Evolutionary conservation across 108 stramenopile genomes (phyloP).

Genomic region (Conticribra weissflogii): DNA sequence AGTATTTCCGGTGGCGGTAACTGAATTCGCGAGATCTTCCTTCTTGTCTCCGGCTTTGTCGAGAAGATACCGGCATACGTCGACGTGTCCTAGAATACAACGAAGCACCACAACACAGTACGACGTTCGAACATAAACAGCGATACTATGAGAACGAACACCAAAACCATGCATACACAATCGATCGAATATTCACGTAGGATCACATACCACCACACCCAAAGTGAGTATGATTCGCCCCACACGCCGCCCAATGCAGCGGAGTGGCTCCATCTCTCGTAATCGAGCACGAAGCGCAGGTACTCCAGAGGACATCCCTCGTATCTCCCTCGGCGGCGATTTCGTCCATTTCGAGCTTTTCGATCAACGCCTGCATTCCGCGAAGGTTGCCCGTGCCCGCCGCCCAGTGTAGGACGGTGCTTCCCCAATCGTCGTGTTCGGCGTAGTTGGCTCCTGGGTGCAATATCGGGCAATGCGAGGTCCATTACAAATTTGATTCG

Average conservation of each 20-base stretch:
- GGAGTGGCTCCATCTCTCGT: constrained; percentile 46
- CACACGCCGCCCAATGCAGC: constrained; percentile 50
- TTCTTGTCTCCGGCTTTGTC: constrained; percentile 13
- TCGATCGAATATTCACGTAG: neutral
- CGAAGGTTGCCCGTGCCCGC: constrained; percentile 31
- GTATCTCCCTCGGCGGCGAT: constrained; percentile 14
- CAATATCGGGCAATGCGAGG: constrained; percentile 20
- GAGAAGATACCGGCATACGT: constrained; percentile 17
- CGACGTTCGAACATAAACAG: too few species aligned
- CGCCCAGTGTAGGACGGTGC: constrained; percentile 35
- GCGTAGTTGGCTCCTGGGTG: constrained; percentile 40
- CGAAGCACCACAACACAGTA: too few species aligned
- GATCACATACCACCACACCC: constrained; percentile 11
- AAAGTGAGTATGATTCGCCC: constrained; percentile 20
- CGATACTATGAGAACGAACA: too few species aligned
- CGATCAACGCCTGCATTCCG: constrained; percentile 21
- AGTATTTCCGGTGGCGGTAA: constrained; percentile 9
- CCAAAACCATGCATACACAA: neutral
- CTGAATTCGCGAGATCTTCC: constrained; percentile 21
- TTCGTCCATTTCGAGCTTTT: constrained; percentile 12
- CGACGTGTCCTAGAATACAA: constrained; percentile 15
- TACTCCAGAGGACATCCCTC: constrained; percentile 14
- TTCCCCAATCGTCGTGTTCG: constrained; percentile 36
- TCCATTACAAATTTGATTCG: too few species aligned
- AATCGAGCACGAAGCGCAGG: constrained; percentile 17